A percentile compares a stretch with the other conserved stretches of the same genome.
These are phyloP conservation scores for Echites panduratus DNA, from an alignment of 257 asterid species.

Conservation along the genomic window DNA sequence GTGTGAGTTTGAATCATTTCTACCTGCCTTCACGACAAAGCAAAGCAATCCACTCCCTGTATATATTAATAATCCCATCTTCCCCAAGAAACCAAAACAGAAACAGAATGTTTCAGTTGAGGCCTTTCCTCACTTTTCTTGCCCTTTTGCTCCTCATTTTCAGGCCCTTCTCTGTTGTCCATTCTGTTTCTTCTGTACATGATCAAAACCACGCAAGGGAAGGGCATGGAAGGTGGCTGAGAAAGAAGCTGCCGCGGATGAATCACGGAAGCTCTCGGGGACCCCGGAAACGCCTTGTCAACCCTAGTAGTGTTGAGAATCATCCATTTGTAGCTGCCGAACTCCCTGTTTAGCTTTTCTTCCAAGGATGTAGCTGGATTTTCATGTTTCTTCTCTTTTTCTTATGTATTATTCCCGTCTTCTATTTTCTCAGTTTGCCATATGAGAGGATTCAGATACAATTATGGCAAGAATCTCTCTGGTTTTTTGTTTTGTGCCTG, in stretches of 20 bases:
- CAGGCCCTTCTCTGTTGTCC: constrained; percentile 16
- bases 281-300: constrained; percentile 35
- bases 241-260: constrained; percentile 32
- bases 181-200: constrained; percentile 15
- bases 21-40: constrained; percentile 32
- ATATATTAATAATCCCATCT: constrained; percentile 14
- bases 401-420: background rate
- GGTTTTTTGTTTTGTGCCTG: no score
- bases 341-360: constrained; percentile 29
- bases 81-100: constrained; percentile 12
- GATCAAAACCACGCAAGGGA: constrained; percentile 16
- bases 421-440: no score
- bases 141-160: constrained; percentile 31
- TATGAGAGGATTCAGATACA: no score
- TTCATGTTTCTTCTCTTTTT: background rate
- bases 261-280: constrained; percentile 65
- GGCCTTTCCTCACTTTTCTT: constrained; percentile 26
- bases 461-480: background rate
- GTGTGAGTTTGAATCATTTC: constrained; percentile 20
- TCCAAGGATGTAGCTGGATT: background rate
- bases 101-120: constrained; percentile 24
- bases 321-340: constrained; percentile 27
- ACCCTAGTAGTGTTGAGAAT: constrained; percentile 27
- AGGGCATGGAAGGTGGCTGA: constrained; percentile 28
- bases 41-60: constrained; percentile 18